These are phyloP conservation scores for Crithidia expoeki DNA, from an alignment of 208 protist genomes.

Conservation along the genomic window DNA sequence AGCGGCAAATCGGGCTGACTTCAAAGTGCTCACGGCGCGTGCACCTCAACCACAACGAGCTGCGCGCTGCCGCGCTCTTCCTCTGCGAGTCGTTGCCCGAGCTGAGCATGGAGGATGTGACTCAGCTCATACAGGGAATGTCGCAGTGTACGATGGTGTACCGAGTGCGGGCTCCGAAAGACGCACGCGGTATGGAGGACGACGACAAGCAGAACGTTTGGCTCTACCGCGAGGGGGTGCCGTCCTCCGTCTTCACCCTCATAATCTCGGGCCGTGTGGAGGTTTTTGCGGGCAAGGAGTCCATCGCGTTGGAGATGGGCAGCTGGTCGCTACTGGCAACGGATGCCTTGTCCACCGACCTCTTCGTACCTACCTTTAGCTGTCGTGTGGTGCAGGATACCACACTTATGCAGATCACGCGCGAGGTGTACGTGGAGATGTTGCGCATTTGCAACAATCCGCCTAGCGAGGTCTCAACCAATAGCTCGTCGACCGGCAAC, in stretches of 20 bases:
- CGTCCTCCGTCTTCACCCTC: conserved; percentile 84
- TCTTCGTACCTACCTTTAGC: conserved; percentile 85
- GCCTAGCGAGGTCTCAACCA: conserved; percentile 12
- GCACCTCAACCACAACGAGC: conserved; percentile 82
- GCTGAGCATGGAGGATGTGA: conserved; percentile 58
- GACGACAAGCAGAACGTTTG: conserved; percentile 91
- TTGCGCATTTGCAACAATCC: conserved; percentile 46
- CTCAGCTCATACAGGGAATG: conserved; percentile 60
- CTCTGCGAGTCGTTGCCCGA: conserved; percentile 83
- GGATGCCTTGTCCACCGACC: conserved; percentile 62
- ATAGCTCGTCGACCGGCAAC: conserved; percentile 18
- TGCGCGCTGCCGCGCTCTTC: conserved; percentile 84
- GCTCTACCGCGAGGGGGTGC: conserved; percentile 85
- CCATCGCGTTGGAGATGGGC: conserved; percentile 80
- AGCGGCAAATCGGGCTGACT: conserved; percentile 76
- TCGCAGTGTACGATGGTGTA: conserved; percentile 63
- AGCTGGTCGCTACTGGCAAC: conserved; percentile 84
- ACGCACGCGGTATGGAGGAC: conserved; percentile 72
- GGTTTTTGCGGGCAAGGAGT: conserved; percentile 86
- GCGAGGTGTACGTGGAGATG: conserved; percentile 63
- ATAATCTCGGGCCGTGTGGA: conserved; percentile 86
- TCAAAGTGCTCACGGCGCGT: conserved; percentile 76
- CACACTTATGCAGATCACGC: conserved; percentile 85
- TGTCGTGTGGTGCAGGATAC: conserved; percentile 89
- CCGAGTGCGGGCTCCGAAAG: conserved; percentile 74